These are phyloP conservation scores for Yamadazyma spencermartinsiae DNA, from an alignment of 1,139 yeast genomes.

Conservation along the genomic window DNA sequence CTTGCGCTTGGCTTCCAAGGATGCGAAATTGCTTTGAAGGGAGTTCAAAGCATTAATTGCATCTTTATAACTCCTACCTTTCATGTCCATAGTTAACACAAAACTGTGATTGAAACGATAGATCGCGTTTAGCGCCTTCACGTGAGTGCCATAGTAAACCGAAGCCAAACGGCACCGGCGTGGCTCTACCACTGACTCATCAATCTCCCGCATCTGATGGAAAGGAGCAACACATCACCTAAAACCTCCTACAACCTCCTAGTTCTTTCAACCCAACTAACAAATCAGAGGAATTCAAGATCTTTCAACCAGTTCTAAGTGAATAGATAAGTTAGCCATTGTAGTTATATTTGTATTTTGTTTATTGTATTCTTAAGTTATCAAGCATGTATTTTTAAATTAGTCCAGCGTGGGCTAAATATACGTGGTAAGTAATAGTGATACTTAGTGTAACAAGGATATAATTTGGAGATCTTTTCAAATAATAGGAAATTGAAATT, in stretches of 20 bases:
- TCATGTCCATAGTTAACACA: slow-evolving; percentile 9
- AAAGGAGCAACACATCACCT: too few relatives aligned
- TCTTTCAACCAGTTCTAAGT: not conserved
- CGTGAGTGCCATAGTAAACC: not conserved
- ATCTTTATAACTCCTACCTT: slow-evolving; percentile 49
- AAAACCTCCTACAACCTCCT: not conserved
- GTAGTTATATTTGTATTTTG: too few relatives aligned
- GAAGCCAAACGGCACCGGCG: not conserved
- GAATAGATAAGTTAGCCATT: too few relatives aligned
- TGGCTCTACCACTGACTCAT: slow-evolving; percentile 2
- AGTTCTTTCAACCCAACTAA: not conserved
- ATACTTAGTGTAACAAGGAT: not conserved
- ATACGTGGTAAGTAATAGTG: too few relatives aligned
- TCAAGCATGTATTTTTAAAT: not conserved
- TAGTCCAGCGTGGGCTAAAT: too few relatives aligned
- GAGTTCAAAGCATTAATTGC: slow-evolving; percentile 85
- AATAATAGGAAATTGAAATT: slow-evolving; percentile 1
- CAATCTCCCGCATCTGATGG: not conserved
- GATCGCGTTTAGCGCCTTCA: not conserved
- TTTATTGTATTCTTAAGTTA: too few relatives aligned
- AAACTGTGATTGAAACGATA: not conserved
- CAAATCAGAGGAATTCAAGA: too few relatives aligned
- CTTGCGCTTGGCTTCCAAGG: slow-evolving; percentile 77
- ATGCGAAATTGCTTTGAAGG: slow-evolving; percentile 87
- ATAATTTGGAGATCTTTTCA: not conserved